Conservation (phyloP, 73 alveolate species). For the Blepharisma stoltei region DNA sequence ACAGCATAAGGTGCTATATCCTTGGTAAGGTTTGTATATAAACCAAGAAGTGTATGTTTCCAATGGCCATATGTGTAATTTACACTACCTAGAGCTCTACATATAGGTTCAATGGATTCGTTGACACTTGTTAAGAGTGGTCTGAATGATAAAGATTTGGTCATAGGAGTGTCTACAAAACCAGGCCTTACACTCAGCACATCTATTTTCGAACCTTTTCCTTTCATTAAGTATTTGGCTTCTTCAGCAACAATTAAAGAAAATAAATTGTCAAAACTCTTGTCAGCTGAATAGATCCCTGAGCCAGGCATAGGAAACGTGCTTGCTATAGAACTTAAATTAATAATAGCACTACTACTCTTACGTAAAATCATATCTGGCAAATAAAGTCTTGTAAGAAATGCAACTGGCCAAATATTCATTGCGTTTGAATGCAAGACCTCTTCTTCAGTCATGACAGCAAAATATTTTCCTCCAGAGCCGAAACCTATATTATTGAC, state of each 20-base stretch:
- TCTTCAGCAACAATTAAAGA: constrained; percentile 29
- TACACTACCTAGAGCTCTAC: constrained; percentile 15
- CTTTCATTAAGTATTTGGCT: neutral
- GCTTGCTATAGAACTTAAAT: constrained; percentile 22
- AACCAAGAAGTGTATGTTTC: constrained; percentile 25
- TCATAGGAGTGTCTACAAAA: constrained; percentile 20
- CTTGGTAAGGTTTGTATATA: too few relatives aligned
- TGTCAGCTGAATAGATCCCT: constrained; percentile 27
- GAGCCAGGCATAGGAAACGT: constrained; percentile 18
- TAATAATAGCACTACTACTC: constrained; percentile 28
- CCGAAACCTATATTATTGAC: neutral
- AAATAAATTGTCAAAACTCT: constrained; percentile 21
- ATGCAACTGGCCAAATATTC: neutral
- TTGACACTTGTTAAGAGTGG: neutral
- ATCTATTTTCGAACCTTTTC: neutral
- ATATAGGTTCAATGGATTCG: constrained; percentile 20
- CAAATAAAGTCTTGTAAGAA: neutral
- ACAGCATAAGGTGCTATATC: too few relatives aligned
- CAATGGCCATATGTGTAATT: constrained; percentile 32
- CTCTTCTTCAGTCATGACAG: neutral
- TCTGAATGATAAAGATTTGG: neutral
- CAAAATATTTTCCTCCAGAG: too few relatives aligned
- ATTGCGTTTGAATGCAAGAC: neutral
- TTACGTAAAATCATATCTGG: constrained; percentile 16
- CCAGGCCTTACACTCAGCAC: constrained; percentile 30